Percentiles rank a stretch among this genome's conserved stretches.
phyloP scores from a whole-genome alignment of 108 stramenopile genomes.

The Pseudonitzschia multistriata region DNA sequence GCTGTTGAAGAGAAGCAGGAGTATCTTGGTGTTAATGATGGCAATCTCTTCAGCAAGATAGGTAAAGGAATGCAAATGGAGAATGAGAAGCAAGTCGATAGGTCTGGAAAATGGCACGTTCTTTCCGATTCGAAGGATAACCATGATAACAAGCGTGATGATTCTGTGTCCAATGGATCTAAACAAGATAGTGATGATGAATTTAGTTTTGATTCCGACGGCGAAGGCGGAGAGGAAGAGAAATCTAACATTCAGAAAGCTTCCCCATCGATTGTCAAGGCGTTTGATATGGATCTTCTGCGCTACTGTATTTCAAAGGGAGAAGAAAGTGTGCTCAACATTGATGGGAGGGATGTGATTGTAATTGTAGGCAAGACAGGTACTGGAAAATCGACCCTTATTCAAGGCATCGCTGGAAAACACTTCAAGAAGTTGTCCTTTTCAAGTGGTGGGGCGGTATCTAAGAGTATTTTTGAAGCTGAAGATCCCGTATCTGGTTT shows the following conservation, averaged over 20 bases:
- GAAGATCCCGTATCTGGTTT: conserved; percentile 44
- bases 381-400: conserved; percentile 44
- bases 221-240: background rate
- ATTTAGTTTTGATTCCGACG: conserved; percentile 15
- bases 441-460: conserved; percentile 31
- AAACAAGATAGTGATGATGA: background rate
- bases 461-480: conserved; percentile 46
- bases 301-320: conserved; percentile 41
- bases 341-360: conserved; percentile 44
- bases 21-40: background rate
- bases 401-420: conserved; percentile 64
- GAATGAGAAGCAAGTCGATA: background rate
- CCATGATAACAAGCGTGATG: background rate
- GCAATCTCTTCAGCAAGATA: too few relatives aligned
- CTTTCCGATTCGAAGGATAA: too few relatives aligned
- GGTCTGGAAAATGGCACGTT: background rate
- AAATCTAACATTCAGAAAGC: background rate
- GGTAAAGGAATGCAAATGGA: background rate
- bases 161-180: background rate
- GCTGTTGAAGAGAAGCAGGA: too few relatives aligned
- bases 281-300: conserved; percentile 51
- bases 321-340: conserved; percentile 32
- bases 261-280: background rate
- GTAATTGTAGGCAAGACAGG: conserved; percentile 55
- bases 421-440: conserved; percentile 20